Evolutionary conservation across 495 filamentous ascomycete genomes (phyloP).

Genomic region (Apiosordaria backusii): DNA sequence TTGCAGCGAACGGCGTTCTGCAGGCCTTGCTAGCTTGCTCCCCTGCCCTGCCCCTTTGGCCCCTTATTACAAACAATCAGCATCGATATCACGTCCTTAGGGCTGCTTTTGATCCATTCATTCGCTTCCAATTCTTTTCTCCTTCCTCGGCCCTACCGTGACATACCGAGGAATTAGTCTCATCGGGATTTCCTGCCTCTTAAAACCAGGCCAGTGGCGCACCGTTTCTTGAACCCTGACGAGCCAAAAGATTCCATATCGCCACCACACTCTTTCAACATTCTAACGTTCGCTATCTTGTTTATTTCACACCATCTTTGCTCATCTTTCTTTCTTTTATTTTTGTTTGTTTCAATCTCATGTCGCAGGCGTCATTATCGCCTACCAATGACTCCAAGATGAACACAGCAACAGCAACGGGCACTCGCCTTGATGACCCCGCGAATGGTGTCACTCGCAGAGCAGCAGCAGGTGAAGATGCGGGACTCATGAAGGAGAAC

Average conservation of each 20-base stretch:
- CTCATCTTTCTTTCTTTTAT: neutral
- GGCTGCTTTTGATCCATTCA: neutral
- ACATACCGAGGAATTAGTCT: slow-evolving; percentile 7
- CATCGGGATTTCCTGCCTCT: neutral
- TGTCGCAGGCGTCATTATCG: neutral
- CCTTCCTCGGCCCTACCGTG: slow-evolving; percentile 4
- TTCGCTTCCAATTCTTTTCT: neutral
- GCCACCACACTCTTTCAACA: neutral
- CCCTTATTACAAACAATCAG: slow-evolving; percentile 7
- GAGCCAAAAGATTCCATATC: neutral
- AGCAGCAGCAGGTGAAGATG: slow-evolving; percentile 3
- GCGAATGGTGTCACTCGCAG: slow-evolving; percentile 25
- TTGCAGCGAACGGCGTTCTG: neutral
- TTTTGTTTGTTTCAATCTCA: neutral
- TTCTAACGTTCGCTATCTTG: neutral
- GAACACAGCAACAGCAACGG: slow-evolving; percentile 8
- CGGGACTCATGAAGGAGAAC: neutral
- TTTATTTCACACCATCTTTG: neutral
- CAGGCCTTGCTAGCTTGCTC: neutral
- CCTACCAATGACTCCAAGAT: neutral
- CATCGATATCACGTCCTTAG: slow-evolving; percentile 7
- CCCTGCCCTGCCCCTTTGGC: neutral
- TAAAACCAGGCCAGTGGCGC: neutral
- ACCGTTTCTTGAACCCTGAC: neutral
- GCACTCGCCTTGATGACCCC: slow-evolving; percentile 6